Evolutionary conservation across 345 rosid genomes (phyloP), one percentile per base, ranked within the genome.

Genomic region (Bruguiera sexangula): DNA sequence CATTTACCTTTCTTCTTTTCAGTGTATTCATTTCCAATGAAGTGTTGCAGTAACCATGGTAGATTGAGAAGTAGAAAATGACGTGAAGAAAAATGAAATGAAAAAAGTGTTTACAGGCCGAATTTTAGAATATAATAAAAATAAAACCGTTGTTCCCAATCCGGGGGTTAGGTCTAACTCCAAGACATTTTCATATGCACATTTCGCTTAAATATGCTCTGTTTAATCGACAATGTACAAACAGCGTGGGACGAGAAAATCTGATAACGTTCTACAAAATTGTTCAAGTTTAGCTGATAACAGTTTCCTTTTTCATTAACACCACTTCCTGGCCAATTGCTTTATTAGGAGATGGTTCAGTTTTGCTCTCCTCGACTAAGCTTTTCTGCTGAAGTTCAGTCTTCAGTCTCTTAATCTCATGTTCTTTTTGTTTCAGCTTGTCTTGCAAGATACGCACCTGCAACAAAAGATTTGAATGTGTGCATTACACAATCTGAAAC

Each of bases 371-470:
- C 69, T 83, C 87, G 22, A 36, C 54, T 2, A 19, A 3, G 8
- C 56, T 76, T 68, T 80, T 75, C 81, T 76, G 87, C 57, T 76
- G 75, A 60, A 73, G 72, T 76, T 84, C 90, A 36, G 68, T 66
- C 80, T 81, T 85, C 69, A 82, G 73, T 71, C 61, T 84, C 55
- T 77, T 66, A 16, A 85, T 59, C 71, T 89, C 89, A 3, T 61
- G 30, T 27, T 90, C 96, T 72, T 84, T 89, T 83, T 84, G 90
- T 79, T 84, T 89, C 10, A 91, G 51, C 74, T 82, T 88, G 74
- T 85, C 95, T 85, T 84, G 89, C 82, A 93, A 75, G 36, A 89
- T 73, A 30, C 83, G 83, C 34, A 88, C 94, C 98, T 93, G 86
- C 52, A 65, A 43, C 43, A 65, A 18, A 37, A 60, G 15, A 50